Base-by-base conservation (phyloP, 2,329 filamentous ascomycete species). In the Colletotrichum liriopes region DNA sequence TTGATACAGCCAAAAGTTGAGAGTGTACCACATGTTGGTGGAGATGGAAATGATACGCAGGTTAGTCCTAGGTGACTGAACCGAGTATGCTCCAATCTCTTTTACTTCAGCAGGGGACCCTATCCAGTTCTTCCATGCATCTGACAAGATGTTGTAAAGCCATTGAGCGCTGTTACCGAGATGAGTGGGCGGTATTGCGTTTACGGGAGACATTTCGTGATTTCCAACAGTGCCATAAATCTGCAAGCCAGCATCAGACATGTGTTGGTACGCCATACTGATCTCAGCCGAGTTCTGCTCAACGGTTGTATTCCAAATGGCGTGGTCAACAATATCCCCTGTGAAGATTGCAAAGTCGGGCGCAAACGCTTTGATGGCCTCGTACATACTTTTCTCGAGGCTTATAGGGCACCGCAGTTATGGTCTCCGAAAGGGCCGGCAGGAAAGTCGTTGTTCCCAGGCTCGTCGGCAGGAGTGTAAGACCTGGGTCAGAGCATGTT, bases 11-110 rank as follows among this genome's bases (percentile, higher is more conserved):
- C 85, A 88, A 77, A 87, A 89, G 81, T 91, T 91, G 72, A 85
- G 80, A n/a, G 83, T 84, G 78, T 91, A 91, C 79, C 87, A 90
- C 72, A 90, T 79, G 77, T 90, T 89, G 23, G 87, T 90, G 81
- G 89, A 90, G 75, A 91, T 81, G 5, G 88, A 89, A 76, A 91
- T 90, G 75, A 91, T 80, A 32, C 87, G 84, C 35, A 91, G 80
- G 72, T 88, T 87, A 23, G 82, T 83, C 37, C 78, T 76, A 6
- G 84, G 81, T 56, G 86, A 81, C 60, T 82, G 80, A 11, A 83
- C 82, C 4, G 88, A 87, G 77, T 90, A 90, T 18, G 82, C 84
- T 26, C 87, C 88, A 45, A 85, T 84, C 0, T 73, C 60, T 60
- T 71, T 35, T 5, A 80, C 78, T 2, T 82, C 78, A 0, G 77